Evolutionary conservation across 1,284 basidiomycete species (phyloP).

Genomic region (Ustilago hordei): DNA sequence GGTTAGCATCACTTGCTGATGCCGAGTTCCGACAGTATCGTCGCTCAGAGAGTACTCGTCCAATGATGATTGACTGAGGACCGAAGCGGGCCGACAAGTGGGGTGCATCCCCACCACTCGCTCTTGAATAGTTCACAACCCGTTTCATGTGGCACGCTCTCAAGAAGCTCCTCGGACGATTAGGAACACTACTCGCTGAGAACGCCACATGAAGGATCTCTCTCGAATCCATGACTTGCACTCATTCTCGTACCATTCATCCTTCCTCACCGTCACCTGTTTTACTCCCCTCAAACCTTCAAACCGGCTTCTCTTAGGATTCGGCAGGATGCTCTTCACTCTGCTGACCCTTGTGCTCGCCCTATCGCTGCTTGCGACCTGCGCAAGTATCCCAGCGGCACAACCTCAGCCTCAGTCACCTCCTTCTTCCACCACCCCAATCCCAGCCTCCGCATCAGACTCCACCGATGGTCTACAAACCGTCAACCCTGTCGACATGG

Average conservation of each 20-base stretch:
- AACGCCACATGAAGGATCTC: neutral
- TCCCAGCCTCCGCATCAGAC: neutral
- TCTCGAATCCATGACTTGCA: neutral
- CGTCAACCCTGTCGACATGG: slow-evolving; percentile 16
- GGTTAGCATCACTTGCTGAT: too few species aligned
- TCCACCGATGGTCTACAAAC: neutral
- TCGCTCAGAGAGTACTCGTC: too few species aligned
- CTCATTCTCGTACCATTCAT: neutral
- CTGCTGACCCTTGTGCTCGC: neutral
- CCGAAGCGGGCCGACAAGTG: too few species aligned
- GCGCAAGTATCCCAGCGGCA: neutral
- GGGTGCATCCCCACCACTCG: too few species aligned
- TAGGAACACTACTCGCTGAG: too few species aligned
- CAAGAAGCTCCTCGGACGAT: too few species aligned
- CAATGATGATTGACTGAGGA: too few species aligned
- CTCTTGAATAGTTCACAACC: too few species aligned
- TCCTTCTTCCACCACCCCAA: neutral
- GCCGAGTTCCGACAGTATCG: too few species aligned
- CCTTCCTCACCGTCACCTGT: neutral
- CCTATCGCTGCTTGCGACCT: slow-evolving; percentile 3
- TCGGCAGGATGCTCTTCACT: slow-evolving; percentile 3
- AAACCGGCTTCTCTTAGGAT: too few species aligned
- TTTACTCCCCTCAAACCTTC: neutral
- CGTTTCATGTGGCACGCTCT: too few species aligned
- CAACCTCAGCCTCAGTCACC: neutral